Evolutionary conservation across 768 basidiomycete genomes (phyloP), one percentile per base, ranked within the genome.

Genomic region (Naematelia aurantialba): DNA sequence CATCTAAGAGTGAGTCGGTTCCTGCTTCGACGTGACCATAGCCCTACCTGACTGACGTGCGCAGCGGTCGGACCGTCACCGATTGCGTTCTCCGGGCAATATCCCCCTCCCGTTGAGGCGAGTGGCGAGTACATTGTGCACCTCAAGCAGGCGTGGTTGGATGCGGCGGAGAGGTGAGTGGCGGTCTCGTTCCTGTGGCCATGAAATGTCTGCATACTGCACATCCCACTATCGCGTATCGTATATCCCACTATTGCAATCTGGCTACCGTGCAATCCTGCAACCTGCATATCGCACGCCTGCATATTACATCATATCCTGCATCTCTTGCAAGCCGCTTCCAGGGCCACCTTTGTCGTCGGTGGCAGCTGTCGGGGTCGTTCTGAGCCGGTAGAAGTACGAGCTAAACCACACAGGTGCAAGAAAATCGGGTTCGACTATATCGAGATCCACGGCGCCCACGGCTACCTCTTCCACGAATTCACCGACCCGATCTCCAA

Each of bases 401-500:
- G 8, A 39, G 17, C 34, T 39, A 39, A 17, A 39, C 34, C 2
- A 12, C 42, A 3, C 19, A 56, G 63, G 49, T 82, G 80, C 70
- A 81, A 85, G 65, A 74, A 80, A 65, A 80, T 82, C 29, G 88
- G 87, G 25, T 89, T 73, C 42, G 75, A 79, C 56, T 76, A 76
- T 25, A 70, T 80, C 58, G 87, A 89, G 69, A 66, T 89, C 17
- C 88, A 89, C 69, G 82, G 75, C 5, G 88, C 87, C 1, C 87
- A 89, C 69, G 87, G 85, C 27, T 25, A 55, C 8, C 44, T 45
- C 48, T 25, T 27, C 30, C 29, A 45, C 52, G 52, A 73, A 48
- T 91, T 90, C 77, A 70, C 86, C 10, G 88, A 87, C 2, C 89
- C 89, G 1, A 72, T 89, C 27, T 87, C 86, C 13, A 91, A 92